phyloP scores from a whole-genome alignment of 306 rosid genomes.

The Malus fusca region DNA sequence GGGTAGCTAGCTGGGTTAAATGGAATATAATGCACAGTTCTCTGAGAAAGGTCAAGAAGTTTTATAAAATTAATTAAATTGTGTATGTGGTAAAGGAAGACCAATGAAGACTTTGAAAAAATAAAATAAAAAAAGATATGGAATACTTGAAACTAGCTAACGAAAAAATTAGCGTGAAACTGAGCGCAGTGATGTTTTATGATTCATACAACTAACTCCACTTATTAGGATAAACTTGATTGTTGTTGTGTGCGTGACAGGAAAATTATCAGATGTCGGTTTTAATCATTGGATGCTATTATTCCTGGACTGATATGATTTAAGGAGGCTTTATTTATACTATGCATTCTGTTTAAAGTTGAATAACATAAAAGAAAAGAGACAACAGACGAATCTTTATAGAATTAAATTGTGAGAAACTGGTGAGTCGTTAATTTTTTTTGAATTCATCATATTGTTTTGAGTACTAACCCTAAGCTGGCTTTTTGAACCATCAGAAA shows the following conservation, averaged over 20 bases:
- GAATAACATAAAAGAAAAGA: background rate
- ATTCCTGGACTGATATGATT: background rate
- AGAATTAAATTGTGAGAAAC: background rate
- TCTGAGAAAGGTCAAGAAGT: background rate
- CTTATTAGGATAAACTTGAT: too few relatives aligned
- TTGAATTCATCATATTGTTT: background rate
- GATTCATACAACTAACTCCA: too few relatives aligned
- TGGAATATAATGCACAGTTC: background rate
- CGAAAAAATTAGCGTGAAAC: rapidly evolving
- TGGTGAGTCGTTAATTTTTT: background rate
- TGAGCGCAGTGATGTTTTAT: too few relatives aligned
- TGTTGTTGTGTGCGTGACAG: background rate
- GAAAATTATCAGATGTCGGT: background rate
- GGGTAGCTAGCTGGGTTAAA: background rate
- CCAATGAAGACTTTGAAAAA: too few relatives aligned
- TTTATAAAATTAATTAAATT: background rate
- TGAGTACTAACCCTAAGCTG: background rate
- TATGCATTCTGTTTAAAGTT: background rate
- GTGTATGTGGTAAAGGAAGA: background rate
- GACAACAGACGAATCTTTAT: slow-evolving; percentile 1
- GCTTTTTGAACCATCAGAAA: background rate
- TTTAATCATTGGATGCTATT: slow-evolving; percentile 10
- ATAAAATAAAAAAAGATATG: too few relatives aligned
- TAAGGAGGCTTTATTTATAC: background rate
- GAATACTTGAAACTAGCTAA: too few relatives aligned